Base-by-base conservation (phyloP, 352 stramenopile species). In the Discostella stelligera region DNA sequence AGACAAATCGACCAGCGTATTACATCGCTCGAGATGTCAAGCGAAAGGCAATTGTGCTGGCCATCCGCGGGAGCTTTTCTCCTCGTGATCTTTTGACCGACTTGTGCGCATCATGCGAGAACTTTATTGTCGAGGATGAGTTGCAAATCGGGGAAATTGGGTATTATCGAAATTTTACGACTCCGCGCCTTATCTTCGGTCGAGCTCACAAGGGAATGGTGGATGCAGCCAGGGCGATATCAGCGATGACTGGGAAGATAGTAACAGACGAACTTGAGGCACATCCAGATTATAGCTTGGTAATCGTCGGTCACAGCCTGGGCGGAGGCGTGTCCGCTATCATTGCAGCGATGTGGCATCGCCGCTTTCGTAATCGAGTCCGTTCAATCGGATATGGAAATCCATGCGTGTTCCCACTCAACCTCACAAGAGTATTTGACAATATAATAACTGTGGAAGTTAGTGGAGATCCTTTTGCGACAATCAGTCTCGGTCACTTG, bases 181-280 rank as follows among this genome's bases (percentile, higher is more conserved):
- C 27, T 4, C 52, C 67, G 49, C 52, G 8, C 18, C 48, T 55
- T 14, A 48, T 78, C 18, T n/a, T 79, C 20, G 71, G 62, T 13
- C 65, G 74, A 11, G 85, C 85, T 32, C 85, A 91, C 64, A 76
- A 86, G 53, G 85, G 85, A 13, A 91, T 91, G 85, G 41, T 91
- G 27, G 55, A 87, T 69, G 77, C 72, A 54, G 80, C 85, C 7
- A 77, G 63, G 48, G 66, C 23, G 8, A 68, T 91, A 9, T 62
- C 66, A n/a, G 67, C 63, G 54, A 61, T 77, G 53, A 83, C 81
- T 11, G 66, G 74, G 32, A 83, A 83, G 20, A 71, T 77, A 11
- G 81, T 91, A 37, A 59, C 66, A 18, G 60, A 74, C 13, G 80
- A 90, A 68, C 59, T 91, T 13, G 39, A 65, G 44, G 53, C 49